Evolutionary conservation across 768 basidiomycete genomes (phyloP).

Genomic region (Cyathus striatus): DNA sequence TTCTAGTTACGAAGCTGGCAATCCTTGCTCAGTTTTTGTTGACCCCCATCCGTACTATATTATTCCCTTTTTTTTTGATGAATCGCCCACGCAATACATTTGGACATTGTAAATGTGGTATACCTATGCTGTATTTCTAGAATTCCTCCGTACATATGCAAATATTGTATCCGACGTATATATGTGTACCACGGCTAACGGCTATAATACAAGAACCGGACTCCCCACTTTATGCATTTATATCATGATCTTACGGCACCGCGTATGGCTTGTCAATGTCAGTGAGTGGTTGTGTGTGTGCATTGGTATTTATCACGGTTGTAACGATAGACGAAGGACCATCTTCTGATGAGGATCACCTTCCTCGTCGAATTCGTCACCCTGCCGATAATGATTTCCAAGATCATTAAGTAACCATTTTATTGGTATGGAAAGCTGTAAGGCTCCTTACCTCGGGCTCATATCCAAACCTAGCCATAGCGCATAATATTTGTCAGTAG

Average conservation of each 20-base stretch:
- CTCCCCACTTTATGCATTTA: too few species aligned
- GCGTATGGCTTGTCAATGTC: too few species aligned
- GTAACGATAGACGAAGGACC: constrained; percentile 48
- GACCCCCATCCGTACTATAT: constrained; percentile 21
- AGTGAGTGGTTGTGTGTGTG: too few species aligned
- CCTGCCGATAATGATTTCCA: constrained; percentile 35
- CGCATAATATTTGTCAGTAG: constrained; percentile 14
- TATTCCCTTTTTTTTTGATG: constrained; percentile 20
- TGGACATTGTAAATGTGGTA: constrained; percentile 14
- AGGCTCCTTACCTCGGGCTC: constrained; percentile 55
- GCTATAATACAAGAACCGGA: too few species aligned
- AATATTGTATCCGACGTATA: constrained; percentile 6
- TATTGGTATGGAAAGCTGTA: constrained; percentile 5
- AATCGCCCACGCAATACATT: constrained; percentile 3
- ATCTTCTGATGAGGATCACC: constrained; percentile 86
- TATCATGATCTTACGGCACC: too few species aligned
- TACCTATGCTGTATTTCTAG: constrained; percentile 34
- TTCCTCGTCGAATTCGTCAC: constrained; percentile 73
- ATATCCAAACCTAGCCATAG: constrained; percentile 59
- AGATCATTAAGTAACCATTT: constrained; percentile 17
- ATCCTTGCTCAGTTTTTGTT: constrained; percentile 8
- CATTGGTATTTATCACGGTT: constrained; percentile 7
- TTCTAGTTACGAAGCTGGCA: constrained; percentile 8
- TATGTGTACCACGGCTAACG: too few species aligned
- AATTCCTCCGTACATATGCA: constrained; percentile 6